Evolutionary conservation across 2,329 filamentous ascomycete species (phyloP).

Genomic region (Cordyceps tenuipes): DNA sequence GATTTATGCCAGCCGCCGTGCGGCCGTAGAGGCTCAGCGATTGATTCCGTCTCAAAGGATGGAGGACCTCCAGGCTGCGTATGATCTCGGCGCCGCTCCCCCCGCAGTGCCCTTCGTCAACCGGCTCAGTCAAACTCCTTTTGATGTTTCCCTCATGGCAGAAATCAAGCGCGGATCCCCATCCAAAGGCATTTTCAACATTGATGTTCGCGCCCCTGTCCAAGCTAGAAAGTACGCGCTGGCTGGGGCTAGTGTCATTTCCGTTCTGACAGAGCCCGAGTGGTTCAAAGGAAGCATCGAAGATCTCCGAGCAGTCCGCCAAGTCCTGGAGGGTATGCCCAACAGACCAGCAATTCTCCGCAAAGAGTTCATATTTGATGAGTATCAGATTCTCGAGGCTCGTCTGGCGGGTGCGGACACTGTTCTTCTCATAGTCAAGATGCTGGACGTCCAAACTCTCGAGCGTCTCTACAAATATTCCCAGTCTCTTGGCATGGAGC

Average conservation of each 20-base stretch:
- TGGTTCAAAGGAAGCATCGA: conserved; percentile 99
- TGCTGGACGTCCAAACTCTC: conserved; percentile 72
- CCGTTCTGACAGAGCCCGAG: conserved; percentile 94
- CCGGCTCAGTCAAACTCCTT: conserved; percentile 72
- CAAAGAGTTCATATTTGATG: conserved; percentile 96
- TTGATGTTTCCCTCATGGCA: conserved; percentile 87
- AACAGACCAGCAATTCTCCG: conserved; percentile 86
- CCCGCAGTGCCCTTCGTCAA: conserved; percentile 73
- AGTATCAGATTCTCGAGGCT: conserved; percentile 96
- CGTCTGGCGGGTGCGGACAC: conserved; percentile 90
- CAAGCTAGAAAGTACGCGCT: conserved; percentile 89
- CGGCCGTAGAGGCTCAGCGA: conserved; percentile 72
- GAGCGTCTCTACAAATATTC: conserved; percentile 82
- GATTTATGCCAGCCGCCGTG: conserved; percentile 77
- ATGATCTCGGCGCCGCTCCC: conserved; percentile 75
- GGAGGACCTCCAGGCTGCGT: conserved; percentile 76
- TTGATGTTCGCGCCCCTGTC: conserved; percentile 77
- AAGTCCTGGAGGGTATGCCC: conserved; percentile 82
- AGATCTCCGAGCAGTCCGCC: conserved; percentile 77
- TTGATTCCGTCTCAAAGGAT: conserved; percentile 75
- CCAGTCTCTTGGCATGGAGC: conserved; percentile 87
- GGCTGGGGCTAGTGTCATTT: conserved; percentile 92
- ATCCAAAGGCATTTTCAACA: conserved; percentile 88
- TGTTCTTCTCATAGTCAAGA: conserved; percentile 93
- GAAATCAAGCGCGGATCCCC: conserved; percentile 96